phyloP scores from a whole-genome alignment of 805 yeast genomes.

The Candida krabiensis region DNA sequence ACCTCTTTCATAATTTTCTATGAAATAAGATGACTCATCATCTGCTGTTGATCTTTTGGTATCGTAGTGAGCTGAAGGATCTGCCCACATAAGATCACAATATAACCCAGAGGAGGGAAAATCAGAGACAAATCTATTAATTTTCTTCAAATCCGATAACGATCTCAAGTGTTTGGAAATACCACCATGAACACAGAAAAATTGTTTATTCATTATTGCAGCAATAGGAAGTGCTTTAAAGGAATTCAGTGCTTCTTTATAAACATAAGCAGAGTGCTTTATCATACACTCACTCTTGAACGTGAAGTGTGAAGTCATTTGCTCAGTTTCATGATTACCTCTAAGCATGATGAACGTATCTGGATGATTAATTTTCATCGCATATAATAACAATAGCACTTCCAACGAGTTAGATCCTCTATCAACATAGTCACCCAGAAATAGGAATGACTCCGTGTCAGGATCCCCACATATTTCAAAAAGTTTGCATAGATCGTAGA shows the following conservation, averaged over 20 bases:
- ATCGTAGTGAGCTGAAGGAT: slow-evolving; percentile 90
- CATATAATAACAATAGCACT: slow-evolving; percentile 70
- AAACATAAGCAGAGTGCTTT: slow-evolving; percentile 67
- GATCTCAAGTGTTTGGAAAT: slow-evolving; percentile 79
- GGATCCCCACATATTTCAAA: slow-evolving; percentile 96
- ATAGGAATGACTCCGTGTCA: slow-evolving; percentile 66
- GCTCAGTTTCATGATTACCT: slow-evolving; percentile 95
- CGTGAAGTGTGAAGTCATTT: slow-evolving; percentile 90
- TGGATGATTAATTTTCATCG: slow-evolving; percentile 77
- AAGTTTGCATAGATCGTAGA: slow-evolving; percentile 81
- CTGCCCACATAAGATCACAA: slow-evolving; percentile 97
- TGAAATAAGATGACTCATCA: slow-evolving; percentile 38
- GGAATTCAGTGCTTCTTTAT: slow-evolving; percentile 71
- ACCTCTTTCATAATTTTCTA: slow-evolving; percentile 76
- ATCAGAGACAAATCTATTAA: slow-evolving; percentile 86
- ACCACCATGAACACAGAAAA: slow-evolving; percentile 96
- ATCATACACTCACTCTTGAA: slow-evolving; percentile 87
- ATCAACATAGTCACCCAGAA: slow-evolving; percentile 94
- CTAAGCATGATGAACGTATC: slow-evolving; percentile 75
- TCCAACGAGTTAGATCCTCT: slow-evolving; percentile 91
- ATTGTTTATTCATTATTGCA: slow-evolving; percentile 90
- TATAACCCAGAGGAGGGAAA: slow-evolving; percentile 84
- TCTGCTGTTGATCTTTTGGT: slow-evolving; percentile 27
- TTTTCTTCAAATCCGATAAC: slow-evolving; percentile 62
- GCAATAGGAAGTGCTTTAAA: slow-evolving; percentile 89